phyloP scores from a whole-genome alignment of 108 stramenopile species.

The Thalassiosira profunda region DNA sequence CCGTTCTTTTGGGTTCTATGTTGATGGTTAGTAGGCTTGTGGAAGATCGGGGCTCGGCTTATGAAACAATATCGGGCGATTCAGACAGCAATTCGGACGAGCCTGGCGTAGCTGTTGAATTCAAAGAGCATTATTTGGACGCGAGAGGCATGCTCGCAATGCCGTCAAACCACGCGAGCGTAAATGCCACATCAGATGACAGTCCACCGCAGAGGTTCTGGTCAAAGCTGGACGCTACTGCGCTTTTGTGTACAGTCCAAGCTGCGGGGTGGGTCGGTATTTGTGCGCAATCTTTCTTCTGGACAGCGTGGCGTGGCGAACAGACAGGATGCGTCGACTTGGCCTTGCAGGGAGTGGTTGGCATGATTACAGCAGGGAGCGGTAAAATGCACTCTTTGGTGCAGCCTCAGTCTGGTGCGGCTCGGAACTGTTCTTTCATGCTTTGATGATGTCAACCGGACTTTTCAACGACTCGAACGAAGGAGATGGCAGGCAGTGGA shows the following conservation, averaged over 20 bases:
- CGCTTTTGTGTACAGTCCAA: conserved; percentile 11
- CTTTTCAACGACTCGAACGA: no score
- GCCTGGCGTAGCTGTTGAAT: no score
- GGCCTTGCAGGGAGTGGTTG: conserved; percentile 12
- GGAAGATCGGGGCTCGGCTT: conserved; percentile 3
- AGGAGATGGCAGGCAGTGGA: no score
- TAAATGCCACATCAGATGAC: not conserved
- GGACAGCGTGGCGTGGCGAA: conserved; percentile 26
- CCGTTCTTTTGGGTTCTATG: conserved; percentile 3
- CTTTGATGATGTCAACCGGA: conserved; percentile 11
- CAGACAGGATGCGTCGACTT: conserved; percentile 13
- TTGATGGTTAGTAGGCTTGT: not conserved
- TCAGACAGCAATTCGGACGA: no score
- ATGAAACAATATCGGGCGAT: no score
- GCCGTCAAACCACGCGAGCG: not conserved
- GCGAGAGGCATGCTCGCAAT: no score
- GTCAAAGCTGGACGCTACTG: not conserved
- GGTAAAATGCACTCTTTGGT: conserved; percentile 8
- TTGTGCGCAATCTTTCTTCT: conserved; percentile 18
- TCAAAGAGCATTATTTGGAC: no score
- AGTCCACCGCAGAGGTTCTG: not conserved
- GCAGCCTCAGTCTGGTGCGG: conserved; percentile 9
- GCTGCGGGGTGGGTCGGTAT: conserved; percentile 15
- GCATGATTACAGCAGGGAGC: not conserved
- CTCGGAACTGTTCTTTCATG: conserved; percentile 18